A percentile compares a stretch with the other conserved stretches of the same genome.
These are phyloP conservation scores for Mortierella sp. DNA, from an alignment of 371 early-diverging fungal genomes.

Conservation along the genomic window DNA sequence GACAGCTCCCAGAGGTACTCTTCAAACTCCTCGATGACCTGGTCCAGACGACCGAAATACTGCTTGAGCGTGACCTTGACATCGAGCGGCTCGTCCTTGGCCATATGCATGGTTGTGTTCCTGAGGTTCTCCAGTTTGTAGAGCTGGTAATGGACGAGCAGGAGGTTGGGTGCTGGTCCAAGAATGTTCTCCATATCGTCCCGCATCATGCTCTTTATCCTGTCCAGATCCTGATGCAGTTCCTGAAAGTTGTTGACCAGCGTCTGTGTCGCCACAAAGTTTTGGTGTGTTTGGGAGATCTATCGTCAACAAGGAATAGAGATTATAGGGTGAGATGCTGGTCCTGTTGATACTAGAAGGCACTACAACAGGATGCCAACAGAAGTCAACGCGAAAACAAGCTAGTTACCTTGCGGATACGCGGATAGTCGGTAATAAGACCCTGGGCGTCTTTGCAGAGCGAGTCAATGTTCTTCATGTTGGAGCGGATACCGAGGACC, in stretches of 20 bases:
- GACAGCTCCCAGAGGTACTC: conserved; percentile 88
- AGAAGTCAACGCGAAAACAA: not conserved
- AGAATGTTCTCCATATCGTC: conserved; percentile 77
- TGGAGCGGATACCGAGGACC: conserved; percentile 75
- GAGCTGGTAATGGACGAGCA: conserved; percentile 91
- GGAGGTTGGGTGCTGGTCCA: conserved; percentile 78
- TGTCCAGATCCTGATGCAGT: conserved; percentile 83
- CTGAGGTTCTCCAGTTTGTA: conserved; percentile 90
- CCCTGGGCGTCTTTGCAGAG: conserved; percentile 88
- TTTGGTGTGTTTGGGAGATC: conserved; percentile 92
- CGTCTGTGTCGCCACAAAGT: conserved; percentile 90
- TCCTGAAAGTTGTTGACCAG: conserved; percentile 88
- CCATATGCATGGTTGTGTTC: conserved; percentile 83
- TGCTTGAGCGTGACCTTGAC: conserved; percentile 83
- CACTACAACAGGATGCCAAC: not conserved
- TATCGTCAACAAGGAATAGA: conserved; percentile 33
- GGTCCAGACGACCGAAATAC: conserved; percentile 88
- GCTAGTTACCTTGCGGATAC: conserved; percentile 83
- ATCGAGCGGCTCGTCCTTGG: conserved; percentile 80
- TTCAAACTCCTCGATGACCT: conserved; percentile 84
- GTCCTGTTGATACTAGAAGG: no score
- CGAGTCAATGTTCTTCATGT: conserved; percentile 85
- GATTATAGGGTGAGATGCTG: not conserved
- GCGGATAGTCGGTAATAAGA: conserved; percentile 87
- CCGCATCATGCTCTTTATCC: conserved; percentile 76